Base-by-base conservation (phyloP, 495 filamentous ascomycete genomes). In the Thermochaetoides thermophila region DNA sequence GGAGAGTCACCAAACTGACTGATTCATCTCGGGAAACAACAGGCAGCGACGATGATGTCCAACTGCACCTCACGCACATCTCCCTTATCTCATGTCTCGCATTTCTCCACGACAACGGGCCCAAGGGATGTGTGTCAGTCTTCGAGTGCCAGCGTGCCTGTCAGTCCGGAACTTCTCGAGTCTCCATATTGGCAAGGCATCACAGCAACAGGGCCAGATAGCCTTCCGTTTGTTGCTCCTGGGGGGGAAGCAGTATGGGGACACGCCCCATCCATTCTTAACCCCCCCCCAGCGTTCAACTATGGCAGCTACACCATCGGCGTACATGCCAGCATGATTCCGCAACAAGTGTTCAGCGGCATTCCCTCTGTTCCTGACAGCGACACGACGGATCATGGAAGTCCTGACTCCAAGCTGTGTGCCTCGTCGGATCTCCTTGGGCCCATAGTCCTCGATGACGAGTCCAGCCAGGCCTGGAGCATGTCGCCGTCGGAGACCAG, bases 341-440 rank as follows among this genome's bases (percentile, higher is more conserved):
- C 38, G 12, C 33, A 35, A 16, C 25, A 27, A 5, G 17, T 28
- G 1, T 41, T 32, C 14, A 3, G 28, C 30, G n/a, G 7, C 20
- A 8, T 30, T 33, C 11, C n/a, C 32, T 11, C 13, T 27, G 1
- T 24, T 11, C 5, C 25, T 14, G 25, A 21, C 14, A 33, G 4
- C 14, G 14, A 15, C 21, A 15, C 22, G 32, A 13, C 27, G 7
- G 17, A 21, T 7, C 31, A 30, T 6, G 25, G n/a, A 24, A n/a
- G 17, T 23, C 17, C 27, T 31, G 20, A 23, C 29, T 27, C 23
- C 31, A 35, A 17, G 27, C 24, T 35, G 37, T 25, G 27, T 20
- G 20, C 26, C 18, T 33, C 35, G 4, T 38, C 43, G 1, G 44
- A 40, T 14, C 34, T 40, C 29, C 22, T 50, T 10, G 36, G 37